phyloP scores from a whole-genome alignment of 306 rosid species.

The Dryas alaskensis region DNA sequence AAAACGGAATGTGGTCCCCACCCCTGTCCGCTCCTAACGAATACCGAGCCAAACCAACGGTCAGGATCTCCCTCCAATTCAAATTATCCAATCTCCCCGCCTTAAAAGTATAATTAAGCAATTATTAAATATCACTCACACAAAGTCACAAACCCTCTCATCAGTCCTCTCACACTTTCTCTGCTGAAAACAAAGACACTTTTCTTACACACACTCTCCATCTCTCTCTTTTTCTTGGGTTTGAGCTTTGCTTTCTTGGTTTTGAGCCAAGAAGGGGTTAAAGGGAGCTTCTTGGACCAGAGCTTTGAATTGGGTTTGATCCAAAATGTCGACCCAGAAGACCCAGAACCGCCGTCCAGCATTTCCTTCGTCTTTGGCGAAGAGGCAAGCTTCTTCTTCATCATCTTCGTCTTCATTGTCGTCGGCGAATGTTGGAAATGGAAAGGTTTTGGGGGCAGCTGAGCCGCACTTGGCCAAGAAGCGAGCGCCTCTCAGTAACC shows the following conservation, averaged over 20 bases:
- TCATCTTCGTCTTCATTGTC: slow-evolving; percentile 43
- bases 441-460: slow-evolving; percentile 29
- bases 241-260: slow-evolving; percentile 32
- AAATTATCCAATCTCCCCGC: slow-evolving; percentile 68
- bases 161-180: slow-evolving; percentile 17
- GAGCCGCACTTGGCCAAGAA: slow-evolving; percentile 60
- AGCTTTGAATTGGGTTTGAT: slow-evolving; percentile 29
- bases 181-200: slow-evolving; percentile 16
- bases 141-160: not conserved
- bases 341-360: slow-evolving; percentile 73
- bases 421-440: slow-evolving; percentile 39
- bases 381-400: slow-evolving; percentile 60
- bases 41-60: slow-evolving; percentile 51
- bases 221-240: slow-evolving; percentile 14
- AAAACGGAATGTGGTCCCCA: slow-evolving; percentile 40
- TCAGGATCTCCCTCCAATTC: slow-evolving; percentile 45
- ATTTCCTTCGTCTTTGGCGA: slow-evolving; percentile 72
- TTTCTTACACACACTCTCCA: slow-evolving; percentile 3
- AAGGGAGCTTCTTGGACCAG: not conserved
- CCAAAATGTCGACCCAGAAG: slow-evolving; percentile 54
- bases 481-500: slow-evolving; percentile 78
- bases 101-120: slow-evolving; percentile 30
- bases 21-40: slow-evolving; percentile 64
- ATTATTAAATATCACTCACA: slow-evolving; percentile 30
- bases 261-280: not conserved